These are phyloP conservation scores for Claviceps quebecensis DNA, from an alignment of 2,329 filamentous ascomycete genomes.

Conservation along the genomic window DNA sequence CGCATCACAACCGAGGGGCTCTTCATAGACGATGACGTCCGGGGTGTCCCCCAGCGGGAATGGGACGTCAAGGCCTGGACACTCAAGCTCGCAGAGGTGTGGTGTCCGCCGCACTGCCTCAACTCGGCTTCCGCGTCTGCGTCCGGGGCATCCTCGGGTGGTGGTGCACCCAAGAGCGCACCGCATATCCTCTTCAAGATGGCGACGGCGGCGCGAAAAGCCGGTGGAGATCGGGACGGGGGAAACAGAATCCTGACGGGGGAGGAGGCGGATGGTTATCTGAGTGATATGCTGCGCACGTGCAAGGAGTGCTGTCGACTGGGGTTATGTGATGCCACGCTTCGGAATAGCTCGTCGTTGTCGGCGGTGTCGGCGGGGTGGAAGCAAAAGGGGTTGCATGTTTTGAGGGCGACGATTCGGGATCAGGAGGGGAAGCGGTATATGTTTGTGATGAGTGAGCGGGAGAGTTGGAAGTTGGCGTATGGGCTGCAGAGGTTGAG, in stretches of 20 bases:
- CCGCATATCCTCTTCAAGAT: slow-evolving; percentile 34
- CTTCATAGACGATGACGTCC: slow-evolving; percentile 93
- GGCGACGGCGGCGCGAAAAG: slow-evolving; percentile 30
- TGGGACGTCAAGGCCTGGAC: slow-evolving; percentile 99
- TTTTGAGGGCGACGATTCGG: slow-evolving; percentile 48
- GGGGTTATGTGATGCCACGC: slow-evolving; percentile 31
- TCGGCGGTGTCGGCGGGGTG: slow-evolving; percentile 34
- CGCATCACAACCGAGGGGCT: slow-evolving; percentile 87
- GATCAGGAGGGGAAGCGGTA: slow-evolving; percentile 55
- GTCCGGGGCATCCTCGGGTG: slow-evolving; percentile 16
- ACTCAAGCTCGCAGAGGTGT: slow-evolving; percentile 81
- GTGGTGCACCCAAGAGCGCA: slow-evolving; percentile 20
- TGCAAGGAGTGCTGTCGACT: slow-evolving; percentile 52
- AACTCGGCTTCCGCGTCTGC: slow-evolving; percentile 27
- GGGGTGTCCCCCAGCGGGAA: slow-evolving; percentile 82
- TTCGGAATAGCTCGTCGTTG: slow-evolving; percentile 26
- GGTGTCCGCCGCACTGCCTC: slow-evolving; percentile 54
- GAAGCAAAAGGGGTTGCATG: slow-evolving; percentile 42
- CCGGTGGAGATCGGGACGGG: slow-evolving; percentile 28
- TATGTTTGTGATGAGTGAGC: slow-evolving; percentile 49
- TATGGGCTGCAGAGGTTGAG: slow-evolving; percentile 46
- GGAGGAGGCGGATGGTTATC: slow-evolving; percentile 53
- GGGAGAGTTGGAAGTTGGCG: slow-evolving; percentile 55
- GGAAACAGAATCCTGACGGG: slow-evolving; percentile 36
- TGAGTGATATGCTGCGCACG: slow-evolving; percentile 45